Conservation (phyloP, 805 yeast genomes). For the Saturnispora diversa region DNA sequence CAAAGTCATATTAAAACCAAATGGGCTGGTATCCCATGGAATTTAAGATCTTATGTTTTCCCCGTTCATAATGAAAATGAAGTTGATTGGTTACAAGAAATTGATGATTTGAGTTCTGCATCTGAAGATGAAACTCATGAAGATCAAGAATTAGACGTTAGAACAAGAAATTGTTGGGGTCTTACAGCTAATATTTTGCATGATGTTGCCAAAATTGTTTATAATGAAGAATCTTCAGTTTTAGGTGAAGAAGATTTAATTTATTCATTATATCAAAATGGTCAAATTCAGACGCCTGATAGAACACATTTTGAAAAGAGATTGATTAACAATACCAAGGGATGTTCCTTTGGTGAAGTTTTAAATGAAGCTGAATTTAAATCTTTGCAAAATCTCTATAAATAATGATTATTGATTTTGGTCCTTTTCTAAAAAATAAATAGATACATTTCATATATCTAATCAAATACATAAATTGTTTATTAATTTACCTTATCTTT, state of each 20-base stretch:
- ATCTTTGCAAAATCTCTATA: conserved; percentile 37
- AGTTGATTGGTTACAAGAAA: conserved; percentile 53
- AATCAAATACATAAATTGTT: too few species aligned
- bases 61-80: conserved; percentile 49
- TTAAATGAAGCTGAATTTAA: conserved; percentile 37
- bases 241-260: conserved; percentile 64
- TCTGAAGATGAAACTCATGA: conserved; percentile 36
- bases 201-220: conserved; percentile 54
- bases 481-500: too few species aligned
- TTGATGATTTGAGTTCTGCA: conserved; percentile 53
- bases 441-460: not conserved
- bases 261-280: conserved; percentile 41
- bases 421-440: too few species aligned
- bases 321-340: conserved; percentile 38
- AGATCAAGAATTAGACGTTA: conserved; percentile 33
- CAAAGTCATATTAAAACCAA: conserved; percentile 32
- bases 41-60: conserved; percentile 52
- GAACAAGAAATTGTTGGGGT: conserved; percentile 73
- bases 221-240: conserved; percentile 29
- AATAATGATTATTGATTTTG: conserved; percentile 6
- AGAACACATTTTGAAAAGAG: conserved; percentile 48
- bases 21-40: conserved; percentile 74
- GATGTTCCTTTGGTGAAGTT: conserved; percentile 38
- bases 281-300: conserved; percentile 41
- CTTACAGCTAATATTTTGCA: conserved; percentile 72